Evolutionary conservation across 768 basidiomycete species (phyloP), one percentile per base, ranked within the genome.

Genomic region (Tulasnella calospora): DNA sequence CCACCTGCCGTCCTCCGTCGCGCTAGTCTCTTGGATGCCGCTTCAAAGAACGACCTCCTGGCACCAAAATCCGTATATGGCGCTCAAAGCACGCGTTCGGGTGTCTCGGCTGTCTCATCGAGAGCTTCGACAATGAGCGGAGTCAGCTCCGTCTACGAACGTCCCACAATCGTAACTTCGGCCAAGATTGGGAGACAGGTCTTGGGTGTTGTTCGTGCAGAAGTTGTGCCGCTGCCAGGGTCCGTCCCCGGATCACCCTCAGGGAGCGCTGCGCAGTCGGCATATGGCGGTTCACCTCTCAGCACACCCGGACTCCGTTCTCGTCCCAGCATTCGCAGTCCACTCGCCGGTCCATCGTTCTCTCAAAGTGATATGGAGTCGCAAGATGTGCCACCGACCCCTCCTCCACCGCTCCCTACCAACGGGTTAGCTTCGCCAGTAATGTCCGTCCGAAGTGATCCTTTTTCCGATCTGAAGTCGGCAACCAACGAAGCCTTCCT

Each of bases 121-220:
- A 15, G 57, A 27, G 71, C 69, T 12, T 80, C 79, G 13, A 74
- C 73, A 4, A 47, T 71, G 30, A 74, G 72, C 33, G 47, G 71
- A 10, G 79, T 55, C 15, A 79, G 55, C 33, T 78, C 78, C 15
- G 72, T 76, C 6, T 79, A 79, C 51, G 79, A 80, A 17, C 33
- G 27, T 9, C 79, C 79, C n/a, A 79, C 79, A 2, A 79, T 80
- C 61, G 79, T 80, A 40, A 79, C 44, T 4, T 36, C 71, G 27
- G 73, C 78, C 30, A 73, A 74, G 55, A 79, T 76, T 44, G 69
- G 46, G 23, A 74, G 79, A 40, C 79, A 79, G 40, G 79, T 80
- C 38, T 30, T 80, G 17, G 79, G 79, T 13, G 79, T 76, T n/a
- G 79, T 73, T 40, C 46, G 73, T 3, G 79, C 79, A 10, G 79